Conservation (phyloP, 805 yeast genomes). For the Soucietia sequanensis region DNA sequence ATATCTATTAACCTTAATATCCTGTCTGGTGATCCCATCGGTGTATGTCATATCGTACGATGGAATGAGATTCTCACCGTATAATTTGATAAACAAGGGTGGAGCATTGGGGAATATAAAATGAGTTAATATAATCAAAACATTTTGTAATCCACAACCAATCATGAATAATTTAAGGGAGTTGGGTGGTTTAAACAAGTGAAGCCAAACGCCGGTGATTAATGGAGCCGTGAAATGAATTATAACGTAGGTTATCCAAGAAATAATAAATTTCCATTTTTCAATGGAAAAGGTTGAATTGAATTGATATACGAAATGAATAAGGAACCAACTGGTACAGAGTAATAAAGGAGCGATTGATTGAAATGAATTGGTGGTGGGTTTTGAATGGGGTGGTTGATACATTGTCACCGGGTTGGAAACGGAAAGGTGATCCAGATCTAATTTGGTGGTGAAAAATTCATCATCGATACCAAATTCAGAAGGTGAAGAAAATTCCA, state of each 20-base stretch:
- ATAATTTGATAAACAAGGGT: constrained; percentile 66
- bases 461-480: too few species aligned
- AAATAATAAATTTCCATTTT: constrained; percentile 49
- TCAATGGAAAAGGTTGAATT: constrained; percentile 34
- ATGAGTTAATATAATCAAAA: constrained; percentile 60
- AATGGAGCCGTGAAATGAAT: constrained; percentile 62
- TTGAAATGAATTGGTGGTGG: too few species aligned
- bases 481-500: background rate
- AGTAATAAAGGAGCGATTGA: constrained; percentile 45
- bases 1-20: constrained; percentile 60
- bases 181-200: constrained; percentile 68
- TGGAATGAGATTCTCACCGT: constrained; percentile 57
- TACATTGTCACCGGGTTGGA: too few species aligned
- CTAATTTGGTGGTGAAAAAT: too few species aligned
- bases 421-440: too few species aligned
- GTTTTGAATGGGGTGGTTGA: too few species aligned
- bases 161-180: constrained; percentile 51
- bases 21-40: constrained; percentile 69
- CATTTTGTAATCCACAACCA: constrained; percentile 60
- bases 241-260: constrained; percentile 64
- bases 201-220: constrained; percentile 59
- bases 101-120: constrained; percentile 68
- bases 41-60: constrained; percentile 68
- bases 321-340: constrained; percentile 45
- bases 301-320: constrained; percentile 46